Evolutionary conservation across 345 rosid genomes (phyloP).

Genomic region (Salix viminalis): DNA sequence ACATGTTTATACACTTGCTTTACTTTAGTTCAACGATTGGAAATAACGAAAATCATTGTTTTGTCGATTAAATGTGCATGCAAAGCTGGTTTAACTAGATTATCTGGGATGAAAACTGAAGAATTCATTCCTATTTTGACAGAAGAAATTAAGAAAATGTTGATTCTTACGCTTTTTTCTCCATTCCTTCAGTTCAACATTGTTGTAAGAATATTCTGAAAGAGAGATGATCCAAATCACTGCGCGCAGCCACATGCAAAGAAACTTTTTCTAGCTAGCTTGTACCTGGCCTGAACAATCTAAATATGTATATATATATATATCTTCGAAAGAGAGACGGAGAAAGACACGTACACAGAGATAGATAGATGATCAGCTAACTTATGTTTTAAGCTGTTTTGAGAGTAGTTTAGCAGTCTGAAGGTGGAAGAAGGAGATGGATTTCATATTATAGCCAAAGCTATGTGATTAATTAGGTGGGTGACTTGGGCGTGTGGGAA

Average conservation of each 20-base stretch:
- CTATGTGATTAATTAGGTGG: neutral
- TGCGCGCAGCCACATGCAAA: neutral
- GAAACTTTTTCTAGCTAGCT: neutral
- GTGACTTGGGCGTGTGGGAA: slow-evolving; percentile 7
- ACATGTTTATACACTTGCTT: neutral
- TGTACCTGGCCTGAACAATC: neutral
- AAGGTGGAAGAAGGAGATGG: neutral
- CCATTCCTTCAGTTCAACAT: neutral
- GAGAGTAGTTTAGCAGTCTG: too few relatives aligned
- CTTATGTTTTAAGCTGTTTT: neutral
- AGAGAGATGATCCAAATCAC: neutral
- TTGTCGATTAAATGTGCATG: neutral
- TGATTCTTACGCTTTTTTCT: neutral
- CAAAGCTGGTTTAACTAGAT: neutral
- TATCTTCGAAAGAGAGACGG: neutral
- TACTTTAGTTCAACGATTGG: neutral
- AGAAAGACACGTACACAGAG: neutral
- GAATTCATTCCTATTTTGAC: neutral
- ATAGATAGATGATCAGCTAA: too few relatives aligned
- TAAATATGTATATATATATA: too few relatives aligned
- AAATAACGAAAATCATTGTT: neutral
- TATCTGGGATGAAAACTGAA: neutral
- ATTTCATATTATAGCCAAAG: neutral
- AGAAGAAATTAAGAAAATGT: neutral
- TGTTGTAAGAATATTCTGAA: neutral